Evolutionary conservation across 345 rosid genomes (phyloP).

Genomic region (Syzygium aromaticum): DNA sequence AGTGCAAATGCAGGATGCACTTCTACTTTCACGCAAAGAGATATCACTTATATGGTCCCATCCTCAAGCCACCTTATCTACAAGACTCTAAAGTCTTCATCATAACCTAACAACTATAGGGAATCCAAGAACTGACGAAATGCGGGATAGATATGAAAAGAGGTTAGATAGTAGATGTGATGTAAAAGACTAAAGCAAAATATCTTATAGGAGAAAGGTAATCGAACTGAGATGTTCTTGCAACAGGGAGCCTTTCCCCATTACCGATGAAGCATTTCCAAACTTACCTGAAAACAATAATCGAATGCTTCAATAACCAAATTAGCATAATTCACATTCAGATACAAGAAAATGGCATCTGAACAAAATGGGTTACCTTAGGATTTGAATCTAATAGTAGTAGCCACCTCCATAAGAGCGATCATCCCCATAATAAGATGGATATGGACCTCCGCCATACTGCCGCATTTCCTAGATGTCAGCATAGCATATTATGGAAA

Average conservation of each 20-base stretch:
- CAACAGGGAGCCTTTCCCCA: slow-evolving; percentile 18
- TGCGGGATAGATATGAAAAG: not conserved
- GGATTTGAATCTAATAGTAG: slow-evolving; percentile 19
- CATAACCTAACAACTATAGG: not conserved
- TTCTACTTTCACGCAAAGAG: not conserved
- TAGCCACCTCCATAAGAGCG: slow-evolving; percentile 36
- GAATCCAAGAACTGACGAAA: not conserved
- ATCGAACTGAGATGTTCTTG: not conserved
- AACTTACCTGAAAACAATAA: slow-evolving; percentile 24
- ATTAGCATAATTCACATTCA: not conserved
- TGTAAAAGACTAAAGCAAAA: not conserved
- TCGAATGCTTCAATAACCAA: not conserved
- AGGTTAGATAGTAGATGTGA: not conserved
- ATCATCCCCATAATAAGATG: slow-evolving; percentile 29
- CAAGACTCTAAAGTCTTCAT: not conserved
- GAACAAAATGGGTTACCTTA: not conserved
- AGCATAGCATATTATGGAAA: not conserved
- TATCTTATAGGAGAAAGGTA: not conserved
- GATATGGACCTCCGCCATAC: slow-evolving; percentile 25
- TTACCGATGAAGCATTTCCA: slow-evolving; percentile 14
- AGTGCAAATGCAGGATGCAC: not conserved
- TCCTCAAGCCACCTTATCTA: not conserved
- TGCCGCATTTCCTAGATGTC: slow-evolving; percentile 13
- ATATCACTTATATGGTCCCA: not conserved
- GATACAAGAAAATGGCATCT: not conserved